Evolutionary conservation across 2,329 filamentous ascomycete genomes (phyloP).

Genomic region (Xylariaceae sp.): DNA sequence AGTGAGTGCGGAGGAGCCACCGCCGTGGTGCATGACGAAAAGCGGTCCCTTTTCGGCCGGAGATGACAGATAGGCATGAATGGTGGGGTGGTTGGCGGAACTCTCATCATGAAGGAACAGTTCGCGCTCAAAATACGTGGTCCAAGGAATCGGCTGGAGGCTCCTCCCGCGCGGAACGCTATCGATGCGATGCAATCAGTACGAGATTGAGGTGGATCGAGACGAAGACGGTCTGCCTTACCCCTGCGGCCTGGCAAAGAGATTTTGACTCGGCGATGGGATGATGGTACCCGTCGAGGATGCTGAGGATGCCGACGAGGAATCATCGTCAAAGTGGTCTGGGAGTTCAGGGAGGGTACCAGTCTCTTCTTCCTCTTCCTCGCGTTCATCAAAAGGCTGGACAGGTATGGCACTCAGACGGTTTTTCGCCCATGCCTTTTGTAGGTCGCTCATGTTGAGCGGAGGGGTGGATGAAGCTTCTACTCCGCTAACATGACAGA

Average conservation of each 20-base stretch:
- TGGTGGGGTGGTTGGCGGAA: slow-evolving; percentile 47
- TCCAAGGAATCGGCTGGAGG: slow-evolving; percentile 73
- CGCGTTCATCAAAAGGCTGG: slow-evolving; percentile 48
- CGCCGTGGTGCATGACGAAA: slow-evolving; percentile 92
- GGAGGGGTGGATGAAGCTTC: no score
- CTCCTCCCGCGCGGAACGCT: slow-evolving; percentile 51
- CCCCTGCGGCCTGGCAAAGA: slow-evolving; percentile 70
- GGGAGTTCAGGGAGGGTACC: slow-evolving; percentile 40
- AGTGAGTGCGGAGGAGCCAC: slow-evolving; percentile 86
- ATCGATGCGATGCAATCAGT: slow-evolving; percentile 24
- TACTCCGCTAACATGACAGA: no score
- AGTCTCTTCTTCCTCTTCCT: slow-evolving; percentile 44
- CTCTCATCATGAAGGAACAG: slow-evolving; percentile 61
- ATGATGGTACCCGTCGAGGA: slow-evolving; percentile 92
- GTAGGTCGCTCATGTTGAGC: slow-evolving; percentile 69
- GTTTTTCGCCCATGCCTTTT: slow-evolving; percentile 72
- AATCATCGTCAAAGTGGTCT: slow-evolving; percentile 58
- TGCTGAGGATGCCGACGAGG: slow-evolving; percentile 75
- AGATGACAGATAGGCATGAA: slow-evolving; percentile 86
- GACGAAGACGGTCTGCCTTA: slow-evolving; percentile 36
- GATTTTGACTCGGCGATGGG: slow-evolving; percentile 67
- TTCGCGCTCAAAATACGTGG: slow-evolving; percentile 85
- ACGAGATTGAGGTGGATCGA: slow-evolving; percentile 5
- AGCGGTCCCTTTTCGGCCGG: slow-evolving; percentile 72
- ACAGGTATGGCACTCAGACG: slow-evolving; percentile 60